Evolutionary conservation across 192 early-diverging fungal genomes (phyloP).

Genomic region (Oehlia diaphana): DNA sequence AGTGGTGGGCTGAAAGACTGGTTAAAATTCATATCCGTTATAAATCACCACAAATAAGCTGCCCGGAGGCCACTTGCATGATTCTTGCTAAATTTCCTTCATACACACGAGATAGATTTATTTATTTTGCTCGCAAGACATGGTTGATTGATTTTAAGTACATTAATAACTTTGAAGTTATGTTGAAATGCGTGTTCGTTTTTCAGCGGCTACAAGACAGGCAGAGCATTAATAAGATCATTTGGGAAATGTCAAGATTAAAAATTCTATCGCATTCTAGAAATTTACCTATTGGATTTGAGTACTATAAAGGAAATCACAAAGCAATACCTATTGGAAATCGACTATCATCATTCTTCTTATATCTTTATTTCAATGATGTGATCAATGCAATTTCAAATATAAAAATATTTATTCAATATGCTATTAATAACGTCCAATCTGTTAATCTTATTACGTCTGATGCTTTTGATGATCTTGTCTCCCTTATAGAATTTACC

Average conservation of each 20-base stretch:
- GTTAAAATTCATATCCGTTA: constrained; percentile 11
- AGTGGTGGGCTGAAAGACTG: constrained; percentile 9
- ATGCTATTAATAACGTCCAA: constrained; percentile 8
- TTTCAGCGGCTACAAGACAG: constrained; percentile 4
- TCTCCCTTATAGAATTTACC: constrained; percentile 22
- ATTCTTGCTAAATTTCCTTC: not conserved
- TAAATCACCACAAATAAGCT: constrained; percentile 13
- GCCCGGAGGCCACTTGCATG: not conserved
- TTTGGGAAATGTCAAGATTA: not conserved
- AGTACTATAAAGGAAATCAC: not conserved
- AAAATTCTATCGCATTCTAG: not conserved
- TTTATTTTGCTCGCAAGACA: not conserved
- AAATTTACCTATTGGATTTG: constrained; percentile 3
- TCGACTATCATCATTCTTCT: constrained; percentile 7
- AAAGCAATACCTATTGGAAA: not conserved
- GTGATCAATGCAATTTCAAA: not conserved
- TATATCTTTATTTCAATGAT: not conserved
- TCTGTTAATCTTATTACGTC: not conserved
- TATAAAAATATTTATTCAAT: not conserved
- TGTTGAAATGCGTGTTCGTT: constrained; percentile 31
- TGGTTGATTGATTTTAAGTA: constrained; percentile 12
- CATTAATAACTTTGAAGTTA: constrained; percentile 33
- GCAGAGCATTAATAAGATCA: not conserved
- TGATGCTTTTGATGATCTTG: constrained; percentile 3
- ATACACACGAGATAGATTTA: not conserved